phyloP scores from a whole-genome alignment of 768 basidiomycete species.

The Rhizopogon vulgaris region DNA sequence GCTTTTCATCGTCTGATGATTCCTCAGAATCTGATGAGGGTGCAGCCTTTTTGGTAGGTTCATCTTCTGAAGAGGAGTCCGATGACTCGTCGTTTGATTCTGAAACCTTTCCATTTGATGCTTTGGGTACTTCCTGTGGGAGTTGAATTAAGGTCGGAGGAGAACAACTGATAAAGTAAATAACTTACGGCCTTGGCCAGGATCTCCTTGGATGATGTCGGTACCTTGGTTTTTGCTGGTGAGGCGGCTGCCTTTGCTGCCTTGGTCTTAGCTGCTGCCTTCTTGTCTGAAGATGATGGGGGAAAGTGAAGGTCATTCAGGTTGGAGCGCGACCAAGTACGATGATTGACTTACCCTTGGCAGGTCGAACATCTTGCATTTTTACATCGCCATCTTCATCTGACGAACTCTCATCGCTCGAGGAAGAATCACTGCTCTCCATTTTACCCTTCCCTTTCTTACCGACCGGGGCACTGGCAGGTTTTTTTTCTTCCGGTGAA shows the following conservation, averaged over 20 bases:
- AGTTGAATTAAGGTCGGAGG: not conserved
- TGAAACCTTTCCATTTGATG: slow-evolving; percentile 14
- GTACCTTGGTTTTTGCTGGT: slow-evolving; percentile 15
- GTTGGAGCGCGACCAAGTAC: not conserved
- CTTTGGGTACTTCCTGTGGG: slow-evolving; percentile 10
- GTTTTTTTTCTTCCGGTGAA: slow-evolving; percentile 19
- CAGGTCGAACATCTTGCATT: not conserved
- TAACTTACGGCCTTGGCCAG: slow-evolving; percentile 33
- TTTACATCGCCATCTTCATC: slow-evolving; percentile 18
- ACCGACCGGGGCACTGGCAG: slow-evolving; percentile 17
- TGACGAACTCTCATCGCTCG: slow-evolving; percentile 6
- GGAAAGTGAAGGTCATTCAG: not conserved
- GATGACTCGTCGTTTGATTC: slow-evolving; percentile 23
- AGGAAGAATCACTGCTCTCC: slow-evolving; percentile 8
- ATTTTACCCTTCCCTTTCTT: slow-evolving; percentile 8
- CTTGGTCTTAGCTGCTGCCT: slow-evolving; percentile 25
- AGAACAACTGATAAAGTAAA: not conserved
- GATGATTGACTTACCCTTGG: not conserved
- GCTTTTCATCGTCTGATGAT: slow-evolving; percentile 11
- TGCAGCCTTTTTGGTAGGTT: slow-evolving; percentile 18
- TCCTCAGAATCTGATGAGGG: slow-evolving; percentile 9
- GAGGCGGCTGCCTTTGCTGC: slow-evolving; percentile 22
- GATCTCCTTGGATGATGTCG: slow-evolving; percentile 36
- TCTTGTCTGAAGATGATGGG: slow-evolving; percentile 34
- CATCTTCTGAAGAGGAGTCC: slow-evolving; percentile 28